Conservation (phyloP, 257 asterid genomes). For the Oldenlandia corymbosa region DNA sequence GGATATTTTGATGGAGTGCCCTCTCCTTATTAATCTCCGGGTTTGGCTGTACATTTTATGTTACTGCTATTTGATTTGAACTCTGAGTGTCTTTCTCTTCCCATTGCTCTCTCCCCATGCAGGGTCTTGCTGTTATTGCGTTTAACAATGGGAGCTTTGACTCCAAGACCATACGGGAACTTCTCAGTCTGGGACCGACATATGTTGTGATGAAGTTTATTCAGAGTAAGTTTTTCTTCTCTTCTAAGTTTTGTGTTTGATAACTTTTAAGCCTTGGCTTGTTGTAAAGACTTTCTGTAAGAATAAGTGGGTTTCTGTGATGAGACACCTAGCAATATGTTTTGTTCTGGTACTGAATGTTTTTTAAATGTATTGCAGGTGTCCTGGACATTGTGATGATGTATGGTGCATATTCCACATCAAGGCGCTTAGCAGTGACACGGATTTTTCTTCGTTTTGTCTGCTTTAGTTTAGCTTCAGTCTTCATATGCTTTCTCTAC, state of each 20-base stretch:
- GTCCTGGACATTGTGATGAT: slow-evolving; percentile 83
- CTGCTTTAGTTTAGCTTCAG: slow-evolving; percentile 55
- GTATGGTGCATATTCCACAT: slow-evolving; percentile 94
- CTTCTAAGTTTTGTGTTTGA: not conserved
- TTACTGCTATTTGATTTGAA: not conserved
- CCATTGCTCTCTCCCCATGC: slow-evolving; percentile 27
- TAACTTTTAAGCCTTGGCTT: not conserved
- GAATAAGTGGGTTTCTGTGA: not conserved
- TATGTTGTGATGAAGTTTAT: slow-evolving; percentile 85
- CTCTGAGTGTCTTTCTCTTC: no score
- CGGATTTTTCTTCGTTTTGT: slow-evolving; percentile 85
- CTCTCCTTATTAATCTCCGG: slow-evolving; percentile 2
- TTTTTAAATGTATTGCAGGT: slow-evolving; percentile 36
- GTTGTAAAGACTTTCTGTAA: not conserved
- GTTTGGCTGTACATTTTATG: not conserved
- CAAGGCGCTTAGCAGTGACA: slow-evolving; percentile 71
- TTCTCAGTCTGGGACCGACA: slow-evolving; percentile 95
- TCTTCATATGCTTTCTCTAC: slow-evolving; percentile 78
- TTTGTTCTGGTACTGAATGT: not conserved
- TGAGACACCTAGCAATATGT: not conserved
- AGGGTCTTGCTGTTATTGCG: slow-evolving; percentile 82
- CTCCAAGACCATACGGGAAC: slow-evolving; percentile 57
- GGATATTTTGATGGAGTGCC: not conserved
- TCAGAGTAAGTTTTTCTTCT: slow-evolving; percentile 47
- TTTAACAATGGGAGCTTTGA: slow-evolving; percentile 50